Evolutionary conservation across 1,139 yeast genomes (phyloP).

Genomic region (Debaryomyces coudertii): DNA sequence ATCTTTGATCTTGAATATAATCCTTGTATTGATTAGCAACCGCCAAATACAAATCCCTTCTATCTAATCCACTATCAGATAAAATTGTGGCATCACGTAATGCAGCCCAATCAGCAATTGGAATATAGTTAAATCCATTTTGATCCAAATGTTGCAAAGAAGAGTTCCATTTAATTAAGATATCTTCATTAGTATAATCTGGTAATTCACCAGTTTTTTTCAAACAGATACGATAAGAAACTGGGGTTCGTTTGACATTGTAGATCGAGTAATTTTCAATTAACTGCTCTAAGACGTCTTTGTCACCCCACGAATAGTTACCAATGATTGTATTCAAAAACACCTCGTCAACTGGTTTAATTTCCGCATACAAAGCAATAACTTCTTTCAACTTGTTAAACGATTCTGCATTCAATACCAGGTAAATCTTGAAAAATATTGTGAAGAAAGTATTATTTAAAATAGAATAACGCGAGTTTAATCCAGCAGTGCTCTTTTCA

Average conservation of each 20-base stretch:
- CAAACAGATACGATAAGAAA: slow-evolving; percentile 74
- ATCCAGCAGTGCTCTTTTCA: slow-evolving; percentile 28
- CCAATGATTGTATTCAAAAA: slow-evolving; percentile 79
- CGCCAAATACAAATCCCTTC: slow-evolving; percentile 60
- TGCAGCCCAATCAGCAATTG: slow-evolving; percentile 89
- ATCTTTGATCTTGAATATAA: slow-evolving; percentile 44
- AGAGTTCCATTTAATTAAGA: slow-evolving; percentile 64
- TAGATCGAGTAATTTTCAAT: slow-evolving; percentile 63
- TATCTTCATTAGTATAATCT: slow-evolving; percentile 56
- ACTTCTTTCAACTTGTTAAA: slow-evolving; percentile 59
- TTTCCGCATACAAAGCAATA: slow-evolving; percentile 58
- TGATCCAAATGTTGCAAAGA: slow-evolving; percentile 56
- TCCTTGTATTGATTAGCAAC: slow-evolving; percentile 55
- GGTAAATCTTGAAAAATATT: slow-evolving; percentile 65
- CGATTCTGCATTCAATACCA: slow-evolving; percentile 58
- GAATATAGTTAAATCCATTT: slow-evolving; percentile 61
- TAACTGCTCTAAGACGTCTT: slow-evolving; percentile 64
- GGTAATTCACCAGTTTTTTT: slow-evolving; percentile 70
- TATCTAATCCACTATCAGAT: slow-evolving; percentile 41
- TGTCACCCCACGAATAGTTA: slow-evolving; percentile 70
- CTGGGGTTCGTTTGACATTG: slow-evolving; percentile 63
- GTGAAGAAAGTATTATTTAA: slow-evolving; percentile 71
- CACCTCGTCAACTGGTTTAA: slow-evolving; percentile 68
- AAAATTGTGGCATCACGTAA: slow-evolving; percentile 75
- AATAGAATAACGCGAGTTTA: slow-evolving; percentile 64